Percentiles rank a stretch among this genome's conserved stretches.
Conservation (phyloP, 2,329 filamentous ascomycete genomes). For the Fusarium euwallaceae region DNA sequence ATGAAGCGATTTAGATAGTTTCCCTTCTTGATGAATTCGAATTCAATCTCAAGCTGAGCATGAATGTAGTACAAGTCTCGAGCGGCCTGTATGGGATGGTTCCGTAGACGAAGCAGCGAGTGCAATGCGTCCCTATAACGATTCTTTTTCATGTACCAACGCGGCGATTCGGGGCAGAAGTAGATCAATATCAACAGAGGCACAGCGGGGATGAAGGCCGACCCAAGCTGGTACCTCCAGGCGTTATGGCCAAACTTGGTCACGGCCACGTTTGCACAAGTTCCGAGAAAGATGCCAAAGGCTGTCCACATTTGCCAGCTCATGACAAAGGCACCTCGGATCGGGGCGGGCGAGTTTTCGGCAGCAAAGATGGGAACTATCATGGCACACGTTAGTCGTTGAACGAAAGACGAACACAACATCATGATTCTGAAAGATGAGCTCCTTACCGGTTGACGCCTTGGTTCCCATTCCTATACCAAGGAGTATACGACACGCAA, state of each 20-base stretch:
- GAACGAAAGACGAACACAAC: background rate
- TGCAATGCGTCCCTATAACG: constrained; percentile 71
- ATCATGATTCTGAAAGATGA: background rate
- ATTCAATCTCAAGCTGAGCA: constrained; percentile 73
- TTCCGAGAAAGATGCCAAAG: constrained; percentile 73
- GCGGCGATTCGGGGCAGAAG: constrained; percentile 74
- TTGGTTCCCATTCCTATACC: constrained; percentile 85
- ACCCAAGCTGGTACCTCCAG: constrained; percentile 75
- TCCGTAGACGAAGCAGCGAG: constrained; percentile 65
- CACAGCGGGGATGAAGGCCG: constrained; percentile 72
- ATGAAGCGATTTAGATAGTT: constrained; percentile 73
- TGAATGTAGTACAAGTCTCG: constrained; percentile 75
- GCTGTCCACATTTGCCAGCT: constrained; percentile 80
- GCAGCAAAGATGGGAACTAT: constrained; percentile 82
- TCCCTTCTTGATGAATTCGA: constrained; percentile 60
- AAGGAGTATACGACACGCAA: constrained; percentile 78
- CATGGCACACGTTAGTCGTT: constrained; percentile 45
- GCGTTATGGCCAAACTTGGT: constrained; percentile 53
- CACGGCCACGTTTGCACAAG: constrained; percentile 68
- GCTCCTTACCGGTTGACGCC: constrained; percentile 66
- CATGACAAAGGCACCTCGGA: constrained; percentile 85
- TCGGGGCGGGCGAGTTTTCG: constrained; percentile 76
- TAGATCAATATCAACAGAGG: constrained; percentile 71
- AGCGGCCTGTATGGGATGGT: constrained; percentile 68
- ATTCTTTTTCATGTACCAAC: constrained; percentile 77